A percentile compares a stretch with the other conserved stretches of the same genome.
These are phyloP conservation scores for Pyrenula massariospora DNA, from an alignment of 495 filamentous ascomycete genomes.

Conservation along the genomic window DNA sequence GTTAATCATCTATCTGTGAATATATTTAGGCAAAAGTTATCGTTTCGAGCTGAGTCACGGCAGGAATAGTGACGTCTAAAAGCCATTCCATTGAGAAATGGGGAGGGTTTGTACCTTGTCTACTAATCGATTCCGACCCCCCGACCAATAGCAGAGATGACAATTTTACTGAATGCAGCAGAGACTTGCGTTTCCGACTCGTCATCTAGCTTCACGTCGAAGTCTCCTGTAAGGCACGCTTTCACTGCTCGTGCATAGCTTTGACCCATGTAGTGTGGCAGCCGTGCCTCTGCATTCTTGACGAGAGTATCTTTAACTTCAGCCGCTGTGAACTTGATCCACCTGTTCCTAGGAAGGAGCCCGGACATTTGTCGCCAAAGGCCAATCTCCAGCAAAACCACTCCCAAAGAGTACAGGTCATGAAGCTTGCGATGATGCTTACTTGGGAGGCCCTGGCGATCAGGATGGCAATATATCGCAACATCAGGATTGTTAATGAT, in stretches of 20 bases:
- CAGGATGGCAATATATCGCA: conserved; percentile 22
- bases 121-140: neutral
- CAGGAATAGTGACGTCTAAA: too few relatives aligned
- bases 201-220: neutral
- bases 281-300: neutral
- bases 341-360: neutral
- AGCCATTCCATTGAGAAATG: too few relatives aligned
- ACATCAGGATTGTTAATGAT: conserved; percentile 7
- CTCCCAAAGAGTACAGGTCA: conserved; percentile 27
- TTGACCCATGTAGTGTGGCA: neutral
- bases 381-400: conserved; percentile 27
- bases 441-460: conserved; percentile 10
- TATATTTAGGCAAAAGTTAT: too few relatives aligned
- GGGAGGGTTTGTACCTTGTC: too few relatives aligned
- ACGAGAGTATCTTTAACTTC: neutral
- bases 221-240: neutral
- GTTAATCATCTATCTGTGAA: too few relatives aligned
- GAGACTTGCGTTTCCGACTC: neutral
- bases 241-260: neutral
- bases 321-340: neutral
- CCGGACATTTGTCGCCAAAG: conserved; percentile 13
- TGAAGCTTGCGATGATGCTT: conserved; percentile 17
- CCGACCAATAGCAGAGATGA: neutral
- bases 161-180: neutral
- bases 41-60: too few relatives aligned